phyloP scores from a whole-genome alignment of 2,329 filamentous ascomycete species.

The Paraconiothyrium sp. region DNA sequence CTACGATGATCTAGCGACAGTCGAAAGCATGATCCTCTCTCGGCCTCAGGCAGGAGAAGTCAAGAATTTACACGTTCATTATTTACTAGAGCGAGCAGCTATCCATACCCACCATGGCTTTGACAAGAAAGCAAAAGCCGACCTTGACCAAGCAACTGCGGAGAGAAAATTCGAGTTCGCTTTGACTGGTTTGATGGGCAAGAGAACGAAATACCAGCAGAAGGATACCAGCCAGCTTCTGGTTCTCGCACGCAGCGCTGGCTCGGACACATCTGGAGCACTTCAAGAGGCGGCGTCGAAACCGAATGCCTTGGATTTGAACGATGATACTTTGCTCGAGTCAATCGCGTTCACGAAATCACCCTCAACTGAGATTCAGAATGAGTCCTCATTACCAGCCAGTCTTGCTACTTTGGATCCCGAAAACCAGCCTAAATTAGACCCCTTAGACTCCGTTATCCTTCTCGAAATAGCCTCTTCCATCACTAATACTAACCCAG shows the following conservation, averaged over 20 bases:
- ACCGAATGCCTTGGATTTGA: conserved; percentile 78
- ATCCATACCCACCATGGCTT: conserved; percentile 86
- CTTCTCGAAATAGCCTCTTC: conserved; percentile 82
- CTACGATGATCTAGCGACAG: conserved; percentile 66
- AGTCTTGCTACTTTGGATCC: conserved; percentile 74
- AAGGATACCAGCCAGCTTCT: conserved; percentile 87
- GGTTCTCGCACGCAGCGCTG: conserved; percentile 81
- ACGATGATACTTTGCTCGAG: conserved; percentile 93
- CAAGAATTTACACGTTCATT: conserved; percentile 62
- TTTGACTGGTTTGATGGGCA: conserved; percentile 86
- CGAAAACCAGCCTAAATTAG: conserved; percentile 81
- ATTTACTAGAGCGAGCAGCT: conserved; percentile 82
- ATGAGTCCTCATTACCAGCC: conserved; percentile 65
- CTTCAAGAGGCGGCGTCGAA: conserved; percentile 42
- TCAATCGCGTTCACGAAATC: conserved; percentile 77
- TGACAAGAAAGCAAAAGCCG: conserved; percentile 76
- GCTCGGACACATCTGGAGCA: conserved; percentile 24
- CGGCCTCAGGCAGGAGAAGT: conserved; percentile 31
- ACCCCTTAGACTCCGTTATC: conserved; percentile 87
- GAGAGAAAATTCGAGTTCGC: conserved; percentile 80
- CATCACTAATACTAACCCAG: conserved; percentile 86
- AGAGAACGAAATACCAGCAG: conserved; percentile 81
- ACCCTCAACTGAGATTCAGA: conserved; percentile 53
- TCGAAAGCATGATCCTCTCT: conserved; percentile 57
- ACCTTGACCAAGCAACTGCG: conserved; percentile 73